These are phyloP conservation scores for Aristolochia californica DNA, from an alignment of 164 flowering plant genomes.

Conservation along the genomic window DNA sequence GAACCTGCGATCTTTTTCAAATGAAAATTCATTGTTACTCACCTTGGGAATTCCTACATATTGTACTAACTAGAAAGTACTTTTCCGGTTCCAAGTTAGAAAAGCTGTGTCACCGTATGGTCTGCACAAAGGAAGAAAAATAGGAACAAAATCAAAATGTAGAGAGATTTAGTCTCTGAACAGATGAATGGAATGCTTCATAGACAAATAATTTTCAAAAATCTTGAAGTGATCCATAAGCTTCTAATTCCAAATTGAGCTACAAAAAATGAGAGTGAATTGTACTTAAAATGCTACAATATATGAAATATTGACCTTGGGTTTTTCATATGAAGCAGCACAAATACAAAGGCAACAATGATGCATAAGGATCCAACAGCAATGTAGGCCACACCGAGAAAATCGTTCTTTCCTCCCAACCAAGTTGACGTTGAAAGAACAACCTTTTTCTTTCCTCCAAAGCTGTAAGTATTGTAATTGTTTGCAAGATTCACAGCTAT, in stretches of 20 bases:
- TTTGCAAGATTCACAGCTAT: conserved; percentile 39
- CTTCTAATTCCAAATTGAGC: neutral
- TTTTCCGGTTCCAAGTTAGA: conserved; percentile 18
- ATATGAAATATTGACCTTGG: conserved; percentile 33
- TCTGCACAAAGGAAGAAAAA: conserved; percentile 34
- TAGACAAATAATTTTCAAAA: too few relatives aligned
- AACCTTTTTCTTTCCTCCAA: conserved; percentile 70
- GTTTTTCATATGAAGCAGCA: conserved; percentile 54
- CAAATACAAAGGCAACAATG: conserved; percentile 42
- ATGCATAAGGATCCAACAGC: conserved; percentile 48
- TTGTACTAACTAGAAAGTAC: too few relatives aligned
- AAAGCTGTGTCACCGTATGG: conserved; percentile 36
- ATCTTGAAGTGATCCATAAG: neutral
- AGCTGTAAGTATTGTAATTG: conserved; percentile 87
- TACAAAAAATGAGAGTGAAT: neutral
- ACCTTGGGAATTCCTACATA: too few relatives aligned
- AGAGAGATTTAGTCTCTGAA: neutral
- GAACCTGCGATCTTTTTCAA: too few relatives aligned
- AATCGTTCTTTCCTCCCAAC: conserved; percentile 80
- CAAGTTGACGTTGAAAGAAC: conserved; percentile 73
- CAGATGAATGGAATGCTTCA: neutral
- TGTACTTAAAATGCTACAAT: neutral
- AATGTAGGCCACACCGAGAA: conserved; percentile 62
- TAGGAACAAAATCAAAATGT: conserved; percentile 1
- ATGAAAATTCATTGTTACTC: too few relatives aligned